phyloP scores from a whole-genome alignment of 2,329 filamentous ascomycete genomes.

The Epichloe sylvatica region DNA sequence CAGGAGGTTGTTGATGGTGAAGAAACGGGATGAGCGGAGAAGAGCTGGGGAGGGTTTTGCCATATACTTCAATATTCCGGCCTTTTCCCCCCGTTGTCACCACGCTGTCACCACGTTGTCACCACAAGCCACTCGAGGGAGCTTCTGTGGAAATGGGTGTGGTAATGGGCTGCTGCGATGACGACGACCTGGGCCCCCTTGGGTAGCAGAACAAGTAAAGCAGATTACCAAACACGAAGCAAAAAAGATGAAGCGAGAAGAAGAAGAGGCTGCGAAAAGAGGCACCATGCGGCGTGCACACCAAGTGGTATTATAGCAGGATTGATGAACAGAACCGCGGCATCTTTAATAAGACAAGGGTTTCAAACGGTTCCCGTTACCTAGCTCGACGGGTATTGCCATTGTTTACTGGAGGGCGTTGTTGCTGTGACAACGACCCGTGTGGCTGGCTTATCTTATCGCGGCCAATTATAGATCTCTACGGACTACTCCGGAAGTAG shows the following conservation, averaged over 20 bases:
- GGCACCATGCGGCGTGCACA: not conserved
- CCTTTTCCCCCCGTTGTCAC: constrained; percentile 1
- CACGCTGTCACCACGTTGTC: not conserved
- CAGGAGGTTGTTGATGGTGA: constrained; percentile 33
- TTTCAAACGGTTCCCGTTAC: not conserved
- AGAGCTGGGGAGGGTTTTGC: constrained; percentile 9
- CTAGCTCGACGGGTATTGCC: not conserved
- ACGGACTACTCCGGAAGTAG: too few species aligned
- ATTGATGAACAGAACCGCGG: not conserved
- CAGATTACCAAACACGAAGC: not conserved
- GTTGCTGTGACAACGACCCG: constrained; percentile 13
- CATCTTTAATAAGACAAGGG: constrained; percentile 3
- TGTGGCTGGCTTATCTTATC: constrained; percentile 13
- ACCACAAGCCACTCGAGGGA: not conserved
- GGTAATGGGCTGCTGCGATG: not conserved
- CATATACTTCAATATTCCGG: constrained; percentile 3
- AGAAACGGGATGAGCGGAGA: constrained; percentile 28
- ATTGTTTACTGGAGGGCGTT: constrained; percentile 13
- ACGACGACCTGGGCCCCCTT: not conserved
- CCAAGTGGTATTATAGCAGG: not conserved
- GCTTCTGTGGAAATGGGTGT: not conserved
- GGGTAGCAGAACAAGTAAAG: not conserved
- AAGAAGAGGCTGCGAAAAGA: not conserved
- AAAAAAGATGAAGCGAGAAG: not conserved
- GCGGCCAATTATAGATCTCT: not conserved